Base-by-base conservation (phyloP, 768 basidiomycete species). In the Favolaschia claudopus region DNA sequence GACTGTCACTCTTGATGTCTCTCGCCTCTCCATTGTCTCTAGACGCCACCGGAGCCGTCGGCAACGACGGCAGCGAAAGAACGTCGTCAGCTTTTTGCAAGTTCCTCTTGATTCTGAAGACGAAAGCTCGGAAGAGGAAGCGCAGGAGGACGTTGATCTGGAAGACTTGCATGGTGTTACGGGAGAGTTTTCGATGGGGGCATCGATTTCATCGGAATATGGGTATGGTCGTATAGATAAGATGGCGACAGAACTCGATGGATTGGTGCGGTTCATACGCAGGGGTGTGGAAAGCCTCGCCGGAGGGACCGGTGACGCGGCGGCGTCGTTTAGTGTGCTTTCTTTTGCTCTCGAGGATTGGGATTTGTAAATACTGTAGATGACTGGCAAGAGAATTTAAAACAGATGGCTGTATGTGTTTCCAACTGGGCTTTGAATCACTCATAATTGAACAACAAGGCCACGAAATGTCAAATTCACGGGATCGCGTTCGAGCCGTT, bases 301-400 rank as follows among this genome's bases (percentile, higher is more conserved):
- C 13, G 83, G 83, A 36, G 86, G 88, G 1, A 70, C 76, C n/a
- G 79, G 80, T 17, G 86, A 87, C 48, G 84, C 80, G 25, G 85
- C 87, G 13, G 71, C 86, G 27, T 77, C 87, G 1, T 93, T 91
- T 68, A 88, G 85, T 1, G 80, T 91, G 29, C 75, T 93, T 47
- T 89, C 90, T 10, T 93, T 94, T 70, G 78, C 84, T 37, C 75
- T 94, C 57, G 89, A 93, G 50, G 91, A 92, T 68, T 93, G 91
- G 91, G 90, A 91, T 72, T 67, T 76, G 17, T 83, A 67, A 79
- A 54, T 19, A 17, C 14, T n/a, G 19, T n/a, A 13, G 33, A 24
- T 17, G 44, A 36, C 34, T 36, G 17, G 22, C 7, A 7, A 20
- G 22, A 15, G 38, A 7, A 15, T 20, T 17, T 20, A 20, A 20